Base-by-base conservation (phyloP, 108 stramenopile genomes). In the Stephanodiscus triporus region DNA sequence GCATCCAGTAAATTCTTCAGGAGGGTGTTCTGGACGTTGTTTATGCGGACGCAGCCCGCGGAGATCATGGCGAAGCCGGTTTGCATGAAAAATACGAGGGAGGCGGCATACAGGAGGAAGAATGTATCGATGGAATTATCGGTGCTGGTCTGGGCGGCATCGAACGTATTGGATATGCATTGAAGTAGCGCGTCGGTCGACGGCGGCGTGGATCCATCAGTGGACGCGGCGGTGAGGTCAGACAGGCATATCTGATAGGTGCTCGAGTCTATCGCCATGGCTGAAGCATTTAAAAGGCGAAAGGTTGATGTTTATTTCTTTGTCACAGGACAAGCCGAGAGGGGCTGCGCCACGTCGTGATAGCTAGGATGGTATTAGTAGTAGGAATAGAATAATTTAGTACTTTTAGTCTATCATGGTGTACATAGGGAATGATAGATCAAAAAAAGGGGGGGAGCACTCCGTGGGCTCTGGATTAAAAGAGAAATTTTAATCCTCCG, bases 21-120 rank as follows among this genome's bases (percentile, higher is more conserved):
- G 76, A 97, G 82, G 27, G 90, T 85, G 70, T 97, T 97, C 72
- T 94, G 89, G 4, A 91, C 87, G 70, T 97, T 95, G 68, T 97
- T 97, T 0, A 78, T 36, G 0, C 91, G 85, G 8, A 95, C 91
- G 27, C 87, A 83, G 14, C 96, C 96, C 4, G 94, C 95, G 42
- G 85, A 91, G 10, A 96, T 53, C 81, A 85, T 80, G 32, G 81
- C 85, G 40, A 85, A 85, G 36, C 94, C 94, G 19, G 84, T 80
- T 63, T 95, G 94, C 94, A 96, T 95, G 48, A 92, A 92, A 53
- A 95, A 94, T 26, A 96, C 75, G 71, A 95, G 72, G 9, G 77
- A 80, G 27, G 87, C 83, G 6, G 89, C 85, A 62, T 80, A 88
- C 8, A 92, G 43, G 22, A 93, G 80, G 59, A 91, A 87, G 62